Conservation (phyloP, 2,329 filamentous ascomycete species). For the Rhexocercosporidium sp. region DNA sequence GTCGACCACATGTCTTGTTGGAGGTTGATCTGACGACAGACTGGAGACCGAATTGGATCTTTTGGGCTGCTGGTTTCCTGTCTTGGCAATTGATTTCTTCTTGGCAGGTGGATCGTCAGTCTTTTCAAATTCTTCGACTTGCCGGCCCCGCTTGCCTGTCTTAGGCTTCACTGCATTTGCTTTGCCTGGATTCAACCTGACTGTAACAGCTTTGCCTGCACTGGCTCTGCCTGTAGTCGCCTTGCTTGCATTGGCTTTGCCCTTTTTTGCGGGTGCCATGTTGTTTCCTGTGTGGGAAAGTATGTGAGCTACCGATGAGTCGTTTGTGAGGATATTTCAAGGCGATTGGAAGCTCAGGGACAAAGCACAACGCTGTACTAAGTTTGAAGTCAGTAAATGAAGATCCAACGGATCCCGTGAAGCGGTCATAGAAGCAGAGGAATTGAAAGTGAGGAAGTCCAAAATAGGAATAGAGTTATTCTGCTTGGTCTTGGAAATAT, state of each 20-base stretch:
- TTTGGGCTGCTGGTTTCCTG: not conserved
- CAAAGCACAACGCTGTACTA: slow-evolving; percentile 39
- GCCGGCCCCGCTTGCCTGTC: not conserved
- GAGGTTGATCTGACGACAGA: not conserved
- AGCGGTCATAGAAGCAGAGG: no score
- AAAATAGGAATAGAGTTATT: no score
- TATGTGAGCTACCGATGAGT: not conserved
- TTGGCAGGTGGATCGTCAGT: not conserved
- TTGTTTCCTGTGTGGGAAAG: not conserved
- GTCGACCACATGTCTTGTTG: not conserved
- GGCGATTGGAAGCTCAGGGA: slow-evolving; percentile 69
- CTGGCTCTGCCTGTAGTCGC: no score
- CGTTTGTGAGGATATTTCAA: slow-evolving; percentile 63
- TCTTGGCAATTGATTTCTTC: not conserved
- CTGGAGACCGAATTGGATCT: not conserved
- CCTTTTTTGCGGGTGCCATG: not conserved
- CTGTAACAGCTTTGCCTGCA: no score
- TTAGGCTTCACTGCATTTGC: not conserved
- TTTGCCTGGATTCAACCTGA: no score
- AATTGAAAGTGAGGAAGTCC: no score
- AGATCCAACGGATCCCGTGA: no score
- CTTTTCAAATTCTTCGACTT: not conserved
- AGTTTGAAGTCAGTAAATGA: not conserved
- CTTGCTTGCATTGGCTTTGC: not conserved
- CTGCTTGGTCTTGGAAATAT: not conserved